Evolutionary conservation across 352 stramenopile species (phyloP), one percentile per base, ranked within the genome.

Genomic region (Pythium guiyangense): DNA sequence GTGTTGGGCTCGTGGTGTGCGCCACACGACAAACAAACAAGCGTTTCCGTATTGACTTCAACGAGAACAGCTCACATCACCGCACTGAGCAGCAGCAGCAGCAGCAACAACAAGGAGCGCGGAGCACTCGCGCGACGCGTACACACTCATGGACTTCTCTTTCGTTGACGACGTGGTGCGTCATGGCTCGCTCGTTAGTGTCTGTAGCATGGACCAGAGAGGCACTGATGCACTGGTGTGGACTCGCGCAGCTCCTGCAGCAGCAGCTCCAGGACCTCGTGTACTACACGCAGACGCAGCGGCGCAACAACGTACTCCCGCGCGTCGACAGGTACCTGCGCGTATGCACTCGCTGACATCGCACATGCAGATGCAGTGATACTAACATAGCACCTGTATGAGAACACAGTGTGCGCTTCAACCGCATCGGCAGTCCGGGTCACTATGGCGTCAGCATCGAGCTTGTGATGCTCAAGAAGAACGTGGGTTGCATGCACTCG

Each of bases 201-300:
- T 20, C 27, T 2, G 35, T 6, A 6, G 25, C 5, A 39, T 20
- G 10, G 25, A 2, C 5, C 17, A 35, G 5, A 29, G 14, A 25
- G 9, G 39, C 39, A 44, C 39, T 44, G 18, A 44, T 9, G 39
- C 39, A 20, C 39, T 44, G 12, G 0, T 44, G 39, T 44, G 39
- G 14, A 20, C 39, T 8, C 20, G 10, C 4, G 3, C 44, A 88
- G 77, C 51, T 49, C 8, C 61, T 73, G 22, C 77, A 88, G 54
- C 74, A 88, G 61, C 77, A 91, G 52, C 54, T 91, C 20, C 74
- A 86, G 31, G 81, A 89, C 57, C 59, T 91, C 50, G 40, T 86
- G 43, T 54, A 79, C 54, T 73, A 72, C 49, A 66, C 73, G 26
- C 62, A 84, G 53, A 65, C 69, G 34, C 74, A 86, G 51, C 73